phyloP scores from a whole-genome alignment of 2,329 filamentous ascomycete species.

The Colletotrichum eremochloae region DNA sequence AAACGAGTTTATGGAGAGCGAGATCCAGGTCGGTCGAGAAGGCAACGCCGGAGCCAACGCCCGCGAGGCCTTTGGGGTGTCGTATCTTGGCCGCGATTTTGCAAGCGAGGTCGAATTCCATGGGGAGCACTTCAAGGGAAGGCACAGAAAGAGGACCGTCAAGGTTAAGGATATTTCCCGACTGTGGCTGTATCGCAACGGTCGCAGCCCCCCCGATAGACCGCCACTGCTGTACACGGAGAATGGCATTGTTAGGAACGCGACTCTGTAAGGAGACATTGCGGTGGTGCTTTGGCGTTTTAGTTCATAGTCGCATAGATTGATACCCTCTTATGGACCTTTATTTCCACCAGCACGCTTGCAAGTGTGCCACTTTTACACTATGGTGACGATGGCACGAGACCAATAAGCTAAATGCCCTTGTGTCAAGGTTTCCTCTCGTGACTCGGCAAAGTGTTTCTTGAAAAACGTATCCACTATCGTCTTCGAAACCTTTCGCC shows the following conservation, averaged over 20 bases:
- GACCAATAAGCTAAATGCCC: not conserved
- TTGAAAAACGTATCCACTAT: too few relatives aligned
- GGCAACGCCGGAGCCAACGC: constrained; percentile 59
- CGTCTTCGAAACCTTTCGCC: too few relatives aligned
- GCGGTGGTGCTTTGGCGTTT: not conserved
- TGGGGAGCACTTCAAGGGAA: constrained; percentile 48
- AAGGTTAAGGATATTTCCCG: constrained; percentile 73
- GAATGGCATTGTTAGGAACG: constrained; percentile 54
- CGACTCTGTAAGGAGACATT: constrained; percentile 50
- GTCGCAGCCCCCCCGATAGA: constrained; percentile 62
- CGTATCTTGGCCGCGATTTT: constrained; percentile 59
- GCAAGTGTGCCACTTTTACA: too few relatives aligned
- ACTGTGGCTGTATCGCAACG: constrained; percentile 74
- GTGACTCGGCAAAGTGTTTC: not conserved
- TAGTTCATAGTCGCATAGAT: constrained; percentile 13
- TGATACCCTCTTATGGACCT: constrained; percentile 28
- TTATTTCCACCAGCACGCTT: not conserved
- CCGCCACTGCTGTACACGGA: constrained; percentile 54
- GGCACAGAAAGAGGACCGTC: constrained; percentile 50
- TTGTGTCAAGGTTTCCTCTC: not conserved
- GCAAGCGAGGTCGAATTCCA: constrained; percentile 57
- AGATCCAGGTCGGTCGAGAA: constrained; percentile 60
- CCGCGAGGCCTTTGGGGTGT: constrained; percentile 62
- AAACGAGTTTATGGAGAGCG: constrained; percentile 73
- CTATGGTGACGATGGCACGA: not conserved